Conservation (phyloP, 2,329 filamentous ascomycete species). For the Colletotrichum sp. region DNA sequence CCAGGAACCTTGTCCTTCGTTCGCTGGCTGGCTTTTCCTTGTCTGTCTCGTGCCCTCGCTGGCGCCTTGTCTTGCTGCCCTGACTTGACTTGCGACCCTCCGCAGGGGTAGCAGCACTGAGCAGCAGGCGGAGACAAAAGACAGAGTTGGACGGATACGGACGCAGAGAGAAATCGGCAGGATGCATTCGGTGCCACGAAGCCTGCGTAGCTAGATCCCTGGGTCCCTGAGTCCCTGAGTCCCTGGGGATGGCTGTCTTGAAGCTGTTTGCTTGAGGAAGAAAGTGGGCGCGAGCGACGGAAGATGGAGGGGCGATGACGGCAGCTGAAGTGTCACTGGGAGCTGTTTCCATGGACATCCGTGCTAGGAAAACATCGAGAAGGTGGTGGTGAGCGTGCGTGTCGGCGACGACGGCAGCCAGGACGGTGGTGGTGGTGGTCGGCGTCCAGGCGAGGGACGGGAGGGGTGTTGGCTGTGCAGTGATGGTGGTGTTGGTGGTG, state of each 20-base stretch:
- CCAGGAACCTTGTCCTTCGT: background rate
- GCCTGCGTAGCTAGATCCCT: background rate
- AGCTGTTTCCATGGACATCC: conserved; percentile 8
- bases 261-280: background rate
- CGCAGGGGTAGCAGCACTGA: conserved; percentile 2
- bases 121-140: background rate
- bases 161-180: conserved; percentile 5
- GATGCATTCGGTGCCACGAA: conserved; percentile 14
- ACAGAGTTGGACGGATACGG: conserved; percentile 9
- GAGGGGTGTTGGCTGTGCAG: background rate
- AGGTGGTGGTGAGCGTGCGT: background rate
- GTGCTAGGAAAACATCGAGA: background rate
- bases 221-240: background rate
- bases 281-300: background rate
- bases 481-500: background rate
- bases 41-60: background rate
- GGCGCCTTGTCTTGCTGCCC: background rate
- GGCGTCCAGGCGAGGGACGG: background rate
- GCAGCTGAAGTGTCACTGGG: conserved; percentile 1
- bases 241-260: background rate
- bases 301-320: background rate
- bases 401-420: background rate
- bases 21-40: background rate
- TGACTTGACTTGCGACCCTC: background rate
- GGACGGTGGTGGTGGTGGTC: background rate